Conservation (phyloP, 108 stramenopile genomes). For the Pseudonitzschia multiseries region DNA sequence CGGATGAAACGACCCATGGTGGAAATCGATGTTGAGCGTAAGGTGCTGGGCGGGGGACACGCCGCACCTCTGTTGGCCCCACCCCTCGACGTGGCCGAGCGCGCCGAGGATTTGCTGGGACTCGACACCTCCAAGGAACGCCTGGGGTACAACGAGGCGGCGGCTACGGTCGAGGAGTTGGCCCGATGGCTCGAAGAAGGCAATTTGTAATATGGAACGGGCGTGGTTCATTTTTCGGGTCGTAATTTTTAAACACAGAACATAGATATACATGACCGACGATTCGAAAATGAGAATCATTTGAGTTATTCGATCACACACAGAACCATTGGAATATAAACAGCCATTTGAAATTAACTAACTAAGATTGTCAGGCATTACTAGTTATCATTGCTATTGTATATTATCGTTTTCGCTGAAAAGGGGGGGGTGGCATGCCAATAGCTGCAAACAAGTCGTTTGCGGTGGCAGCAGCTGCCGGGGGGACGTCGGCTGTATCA, state of each 20-base stretch:
- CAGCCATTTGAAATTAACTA: neutral
- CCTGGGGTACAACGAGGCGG: conserved; percentile 46
- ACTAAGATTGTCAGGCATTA: too few relatives aligned
- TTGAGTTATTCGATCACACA: neutral
- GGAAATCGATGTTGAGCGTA: conserved; percentile 78
- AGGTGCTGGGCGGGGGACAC: conserved; percentile 64
- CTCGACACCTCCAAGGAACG: conserved; percentile 48
- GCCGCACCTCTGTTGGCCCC: conserved; percentile 71
- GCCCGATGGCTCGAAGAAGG: conserved; percentile 80
- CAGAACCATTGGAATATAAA: neutral
- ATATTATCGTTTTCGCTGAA: conserved; percentile 18
- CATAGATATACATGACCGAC: too few relatives aligned
- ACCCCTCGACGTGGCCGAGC: conserved; percentile 56
- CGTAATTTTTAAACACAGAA: too few relatives aligned
- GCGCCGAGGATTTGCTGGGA: conserved; percentile 68
- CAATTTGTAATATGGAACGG: conserved; percentile 32
- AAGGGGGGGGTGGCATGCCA: conserved; percentile 57
- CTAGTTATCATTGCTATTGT: neutral
- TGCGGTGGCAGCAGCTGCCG: neutral
- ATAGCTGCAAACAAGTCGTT: conserved; percentile 42
- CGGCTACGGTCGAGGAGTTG: conserved; percentile 66
- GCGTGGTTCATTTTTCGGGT: neutral
- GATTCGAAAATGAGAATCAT: too few relatives aligned
- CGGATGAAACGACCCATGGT: conserved; percentile 92
- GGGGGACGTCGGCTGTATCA: neutral